Evolutionary conservation across 441 rosid species (phyloP).

Genomic region (Eugenia klotzschiana): DNA sequence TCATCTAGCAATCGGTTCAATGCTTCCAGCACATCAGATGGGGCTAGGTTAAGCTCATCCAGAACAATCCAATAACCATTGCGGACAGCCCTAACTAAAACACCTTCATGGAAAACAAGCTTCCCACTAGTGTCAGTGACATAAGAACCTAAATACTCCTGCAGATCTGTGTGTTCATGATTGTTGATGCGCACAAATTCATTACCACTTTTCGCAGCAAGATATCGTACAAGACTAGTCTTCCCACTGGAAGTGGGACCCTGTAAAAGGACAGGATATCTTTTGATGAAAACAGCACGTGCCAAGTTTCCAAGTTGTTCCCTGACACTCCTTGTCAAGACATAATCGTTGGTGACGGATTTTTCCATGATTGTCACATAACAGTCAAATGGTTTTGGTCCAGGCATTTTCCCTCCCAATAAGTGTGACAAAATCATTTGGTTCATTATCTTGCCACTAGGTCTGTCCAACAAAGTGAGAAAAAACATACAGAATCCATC

Average conservation of each 20-base stretch:
- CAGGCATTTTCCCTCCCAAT: slow-evolving; percentile 35
- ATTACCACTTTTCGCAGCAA: slow-evolving; percentile 78
- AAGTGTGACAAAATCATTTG: slow-evolving; percentile 36
- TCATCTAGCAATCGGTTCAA: slow-evolving; percentile 91
- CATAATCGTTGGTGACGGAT: slow-evolving; percentile 36
- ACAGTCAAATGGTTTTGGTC: slow-evolving; percentile 18
- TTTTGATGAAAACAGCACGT: slow-evolving; percentile 71
- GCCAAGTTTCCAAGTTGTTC: slow-evolving; percentile 73
- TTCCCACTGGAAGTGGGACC: slow-evolving; percentile 99
- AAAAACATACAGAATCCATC: slow-evolving; percentile 95
- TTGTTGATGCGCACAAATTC: slow-evolving; percentile 89
- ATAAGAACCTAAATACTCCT: slow-evolving; percentile 90
- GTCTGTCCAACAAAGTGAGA: slow-evolving; percentile 68
- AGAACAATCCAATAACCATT: slow-evolving; percentile 92
- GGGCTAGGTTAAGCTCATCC: slow-evolving; percentile 95
- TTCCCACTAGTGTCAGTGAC: slow-evolving; percentile 72
- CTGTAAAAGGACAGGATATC: slow-evolving; percentile 87
- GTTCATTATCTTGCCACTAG: slow-evolving; percentile 72
- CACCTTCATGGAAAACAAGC: slow-evolving; percentile 93
- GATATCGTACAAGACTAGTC: slow-evolving; percentile 97
- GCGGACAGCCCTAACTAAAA: slow-evolving; percentile 85
- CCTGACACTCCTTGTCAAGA: slow-evolving; percentile 61
- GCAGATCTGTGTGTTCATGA: slow-evolving; percentile 94
- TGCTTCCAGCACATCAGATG: slow-evolving; percentile 96
- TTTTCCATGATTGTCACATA: slow-evolving; percentile 30